Evolutionary conservation across 2,329 filamentous ascomycete species (phyloP), one percentile per base, ranked within the genome.

Genomic region (Calycina herbarum): DNA sequence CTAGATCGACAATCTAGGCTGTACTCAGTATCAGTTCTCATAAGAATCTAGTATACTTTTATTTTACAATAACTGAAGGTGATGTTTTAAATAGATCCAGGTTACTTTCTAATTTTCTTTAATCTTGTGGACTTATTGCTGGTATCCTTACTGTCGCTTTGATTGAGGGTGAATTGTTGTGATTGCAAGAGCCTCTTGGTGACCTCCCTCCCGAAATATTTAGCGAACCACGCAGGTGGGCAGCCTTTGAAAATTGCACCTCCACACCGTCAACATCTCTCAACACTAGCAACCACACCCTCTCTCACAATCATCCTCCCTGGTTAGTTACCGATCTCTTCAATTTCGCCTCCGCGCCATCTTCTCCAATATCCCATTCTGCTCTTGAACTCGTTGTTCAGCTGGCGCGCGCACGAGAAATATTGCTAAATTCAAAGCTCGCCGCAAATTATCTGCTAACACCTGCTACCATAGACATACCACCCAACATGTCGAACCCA

Each of bases 401-500:
- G 10, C 20, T 29, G 11, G 13, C 38, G 35, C 33, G 70, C 73
- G 72, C 73, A 73, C 67, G 62, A 65, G 61, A 70, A 72, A 73
- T 65, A 66, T 66, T 74, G 13, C 63, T 35, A 27, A 70, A 70
- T 63, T 64, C 65, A 56, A 27, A 65, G 58, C 27, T 60, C 31
- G 58, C 61, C 58, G 64, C 65, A 60, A 29, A 60, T 60, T 64
- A 62, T 64, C 56, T 71, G 66, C 73, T 74, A 72, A 74, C 68
- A 66, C 57, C 62, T 42, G n/a, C 60, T 56, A 59, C 48, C 58
- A 59, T 64, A 75, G 73, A 75, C 73, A 72, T 77, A 79, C 75
- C 77, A 65, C 78, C 74, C 77, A 92, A 82, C 81, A 99, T 99
- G 95, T 91, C 95, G 80, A 96, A 97, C 86, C 92, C 94, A 81